Conservation (phyloP, 2,329 filamentous ascomycete species). For the Stemphylium vesicarium region DNA sequence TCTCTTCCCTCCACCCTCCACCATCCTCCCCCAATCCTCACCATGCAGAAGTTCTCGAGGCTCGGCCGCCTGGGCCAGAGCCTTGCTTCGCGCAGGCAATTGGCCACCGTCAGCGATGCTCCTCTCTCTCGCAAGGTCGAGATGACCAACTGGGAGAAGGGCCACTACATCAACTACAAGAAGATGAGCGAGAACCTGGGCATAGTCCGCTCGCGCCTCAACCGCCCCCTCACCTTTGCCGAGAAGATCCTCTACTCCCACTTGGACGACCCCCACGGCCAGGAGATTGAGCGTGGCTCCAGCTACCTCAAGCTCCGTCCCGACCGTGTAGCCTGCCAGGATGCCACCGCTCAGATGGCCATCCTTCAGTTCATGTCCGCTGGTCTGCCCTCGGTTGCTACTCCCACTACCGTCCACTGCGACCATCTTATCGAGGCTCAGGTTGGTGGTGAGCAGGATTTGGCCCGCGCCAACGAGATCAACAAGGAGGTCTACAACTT, state of each 20-base stretch:
- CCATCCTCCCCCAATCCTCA: conserved; percentile 50
- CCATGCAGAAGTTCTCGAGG: conserved; percentile 75
- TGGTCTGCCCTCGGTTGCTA: conserved; percentile 93
- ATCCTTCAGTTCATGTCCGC: conserved; percentile 99
- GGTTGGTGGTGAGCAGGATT: conserved; percentile 89
- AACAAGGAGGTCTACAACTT: conserved; percentile 99
- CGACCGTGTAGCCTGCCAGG: conserved; percentile 98
- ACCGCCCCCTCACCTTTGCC: conserved; percentile 90
- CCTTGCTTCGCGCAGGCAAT: conserved; percentile 66
- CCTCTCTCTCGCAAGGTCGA: conserved; percentile 94
- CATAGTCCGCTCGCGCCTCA: conserved; percentile 86
- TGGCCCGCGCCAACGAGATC: conserved; percentile 86
- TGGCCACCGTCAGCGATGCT: conserved; percentile 86
- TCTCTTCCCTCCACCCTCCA: conserved; percentile 41
- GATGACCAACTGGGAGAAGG: conserved; percentile 96
- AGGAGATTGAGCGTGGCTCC: conserved; percentile 93
- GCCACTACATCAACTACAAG: conserved; percentile 98
- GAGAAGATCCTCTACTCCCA: conserved; percentile 99
- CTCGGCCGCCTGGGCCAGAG: conserved; percentile 70
- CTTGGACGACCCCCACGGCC: conserved; percentile 92
- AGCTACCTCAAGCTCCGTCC: conserved; percentile 97
- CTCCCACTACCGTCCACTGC: conserved; percentile 95
- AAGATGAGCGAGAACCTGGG: conserved; percentile 98
- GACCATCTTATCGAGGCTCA: conserved; percentile 99
- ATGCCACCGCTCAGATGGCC: conserved; percentile 99